Evolutionary conservation across 257 asterid species (phyloP).

Genomic region (Solanum piurae): DNA sequence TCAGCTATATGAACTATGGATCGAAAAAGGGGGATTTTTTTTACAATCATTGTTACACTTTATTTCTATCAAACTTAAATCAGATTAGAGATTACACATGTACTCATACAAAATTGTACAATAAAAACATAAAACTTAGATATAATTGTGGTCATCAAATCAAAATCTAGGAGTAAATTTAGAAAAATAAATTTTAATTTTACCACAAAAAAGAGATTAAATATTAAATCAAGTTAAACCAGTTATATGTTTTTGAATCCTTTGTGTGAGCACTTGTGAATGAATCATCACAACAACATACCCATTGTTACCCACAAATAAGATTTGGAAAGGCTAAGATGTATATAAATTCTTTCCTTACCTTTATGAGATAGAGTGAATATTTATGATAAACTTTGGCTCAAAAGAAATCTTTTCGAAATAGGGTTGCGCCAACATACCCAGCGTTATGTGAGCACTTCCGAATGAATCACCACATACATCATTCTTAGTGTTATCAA

Average conservation of each 20-base stretch:
- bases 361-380: not conserved
- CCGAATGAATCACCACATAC: not conserved
- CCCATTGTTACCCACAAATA: not conserved
- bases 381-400: not conserved
- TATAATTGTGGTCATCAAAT: not conserved
- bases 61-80: not conserved
- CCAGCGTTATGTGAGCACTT: not conserved
- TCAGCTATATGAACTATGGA: not conserved
- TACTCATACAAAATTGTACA: not conserved
- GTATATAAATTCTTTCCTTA: not conserved
- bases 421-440: not conserved
- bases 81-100: not conserved
- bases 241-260: not conserved
- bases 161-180: not conserved
- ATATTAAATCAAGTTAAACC: not conserved
- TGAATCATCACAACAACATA: not conserved
- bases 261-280: not conserved
- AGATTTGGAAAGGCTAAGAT: not conserved
- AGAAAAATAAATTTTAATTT: not conserved
- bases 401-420: not conserved
- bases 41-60: not conserved
- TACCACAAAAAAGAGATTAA: not conserved
- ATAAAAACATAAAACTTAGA: not conserved
- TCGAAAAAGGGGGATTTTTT: not conserved
- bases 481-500: not conserved